Base-by-base conservation (phyloP, 2,329 filamentous ascomycete species). In the Paecilomyces variotii region DNA sequence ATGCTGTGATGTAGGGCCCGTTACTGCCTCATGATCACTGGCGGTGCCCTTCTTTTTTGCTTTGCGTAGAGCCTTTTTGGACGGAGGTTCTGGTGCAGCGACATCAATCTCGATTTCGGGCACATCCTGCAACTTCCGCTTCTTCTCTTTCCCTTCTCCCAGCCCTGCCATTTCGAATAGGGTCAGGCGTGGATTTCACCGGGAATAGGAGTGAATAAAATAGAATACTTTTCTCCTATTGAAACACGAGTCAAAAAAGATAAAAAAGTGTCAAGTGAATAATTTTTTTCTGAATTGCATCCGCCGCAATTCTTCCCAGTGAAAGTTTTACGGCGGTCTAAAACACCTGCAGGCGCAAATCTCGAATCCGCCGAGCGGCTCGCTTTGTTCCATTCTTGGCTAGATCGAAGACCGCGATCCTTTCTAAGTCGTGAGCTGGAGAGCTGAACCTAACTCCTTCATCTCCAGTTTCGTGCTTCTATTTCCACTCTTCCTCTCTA, bases 31-130 rank as follows among this genome's bases (percentile, higher is more conserved):
- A 4, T 39, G 26, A 4, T 56, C 51, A 3, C 4, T 3, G 27
- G 25, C 60, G 10, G 61, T 57, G 11, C 61, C 60, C 59, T 70
- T 70, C 78, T 96, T 97, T 75, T 97, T 97, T 59, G 95, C 84
- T 61, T 87, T 87, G 71, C 94, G 91, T 65, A 91, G 85, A 61
- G 90, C 91, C 72, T 94, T 95, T 76, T 97, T 99, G 34, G 94
- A 97, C 0, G 91, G 90, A 24, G 94, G 94, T 70, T 97, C 92
- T 27, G 94, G 94, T n/a, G 89, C 86, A 63, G 80, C 82, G 62
- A 99, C 78, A 72, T 99, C 90, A 71, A 99, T 91, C 74, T 96
- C 91, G 68, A 99, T 88, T 68, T 92, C 89, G 26, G 71, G 61
- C 39, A 68, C 72, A 19, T 76, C 76, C 55, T 70, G 66, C 39